These are phyloP conservation scores for Flaveria robusta DNA, from an alignment of 129 eudicot genomes.

Conservation along the genomic window DNA sequence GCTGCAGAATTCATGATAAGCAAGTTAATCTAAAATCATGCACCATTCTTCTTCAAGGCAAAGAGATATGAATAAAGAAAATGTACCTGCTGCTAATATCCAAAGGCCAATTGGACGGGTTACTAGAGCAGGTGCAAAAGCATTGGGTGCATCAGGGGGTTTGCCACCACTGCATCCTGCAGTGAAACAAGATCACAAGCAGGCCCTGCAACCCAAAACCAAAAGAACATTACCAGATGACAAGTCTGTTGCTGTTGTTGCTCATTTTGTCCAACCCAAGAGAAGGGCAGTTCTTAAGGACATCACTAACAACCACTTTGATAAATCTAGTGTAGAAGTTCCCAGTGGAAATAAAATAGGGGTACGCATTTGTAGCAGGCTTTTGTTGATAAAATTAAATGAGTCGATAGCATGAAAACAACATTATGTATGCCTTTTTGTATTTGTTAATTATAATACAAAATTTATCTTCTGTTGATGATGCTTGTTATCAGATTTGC, in stretches of 20 bases:
- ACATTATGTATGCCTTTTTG: not conserved
- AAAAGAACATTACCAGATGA: slow-evolving; percentile 56
- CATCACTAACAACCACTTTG: slow-evolving; percentile 51
- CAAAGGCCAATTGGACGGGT: slow-evolving; percentile 51
- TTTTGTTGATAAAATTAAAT: slow-evolving; percentile 6
- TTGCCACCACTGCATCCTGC: slow-evolving; percentile 59
- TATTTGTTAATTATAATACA: not conserved
- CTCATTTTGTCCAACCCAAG: slow-evolving; percentile 51
- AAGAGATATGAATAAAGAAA: slow-evolving; percentile 62
- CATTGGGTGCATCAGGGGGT: slow-evolving; percentile 48
- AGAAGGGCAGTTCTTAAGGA: slow-evolving; percentile 75
- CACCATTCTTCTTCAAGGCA: slow-evolving; percentile 33
- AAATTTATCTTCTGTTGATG: slow-evolving; percentile 26
- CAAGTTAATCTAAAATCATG: slow-evolving; percentile 28
- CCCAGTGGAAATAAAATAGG: slow-evolving; percentile 36
- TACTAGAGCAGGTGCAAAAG: slow-evolving; percentile 82
- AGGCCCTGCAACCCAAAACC: slow-evolving; percentile 37
- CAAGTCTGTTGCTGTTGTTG: slow-evolving; percentile 33
- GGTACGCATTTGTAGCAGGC: slow-evolving; percentile 36
- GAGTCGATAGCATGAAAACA: not conserved
- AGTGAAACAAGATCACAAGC: slow-evolving; percentile 39
- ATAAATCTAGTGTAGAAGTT: slow-evolving; percentile 30
- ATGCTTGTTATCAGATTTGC: slow-evolving; percentile 46
- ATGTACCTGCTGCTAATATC: slow-evolving; percentile 41
- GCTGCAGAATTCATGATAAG: slow-evolving; percentile 45